Evolutionary conservation across 768 basidiomycete species (phyloP).

Genomic region (Leccinum fibrillosum): DNA sequence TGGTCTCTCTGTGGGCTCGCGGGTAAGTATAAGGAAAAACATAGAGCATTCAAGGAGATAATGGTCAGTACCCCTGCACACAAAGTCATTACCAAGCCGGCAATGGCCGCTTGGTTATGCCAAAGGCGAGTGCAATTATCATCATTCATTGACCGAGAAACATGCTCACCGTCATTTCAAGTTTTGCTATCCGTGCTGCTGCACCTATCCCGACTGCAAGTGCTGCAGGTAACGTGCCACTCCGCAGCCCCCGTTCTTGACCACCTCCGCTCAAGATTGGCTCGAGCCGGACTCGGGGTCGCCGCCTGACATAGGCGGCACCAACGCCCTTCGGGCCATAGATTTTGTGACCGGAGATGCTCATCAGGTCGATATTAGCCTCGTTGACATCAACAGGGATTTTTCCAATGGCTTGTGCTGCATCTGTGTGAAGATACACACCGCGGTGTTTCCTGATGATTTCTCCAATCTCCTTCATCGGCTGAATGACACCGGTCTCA

Average conservation of each 20-base stretch:
- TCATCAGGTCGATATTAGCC: constrained; percentile 93
- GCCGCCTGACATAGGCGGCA: constrained; percentile 87
- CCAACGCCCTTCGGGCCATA: constrained; percentile 98
- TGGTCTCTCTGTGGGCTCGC: constrained; percentile 65
- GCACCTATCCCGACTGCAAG: constrained; percentile 92
- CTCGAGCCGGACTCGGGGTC: constrained; percentile 91
- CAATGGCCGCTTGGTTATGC: constrained; percentile 44
- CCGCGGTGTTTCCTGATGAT: constrained; percentile 84
- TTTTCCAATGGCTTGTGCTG: constrained; percentile 93
- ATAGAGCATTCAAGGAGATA: neutral
- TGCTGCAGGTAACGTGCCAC: constrained; percentile 89
- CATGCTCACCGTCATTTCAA: constrained; percentile 86
- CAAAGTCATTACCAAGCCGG: constrained; percentile 63
- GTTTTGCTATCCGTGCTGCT: constrained; percentile 86
- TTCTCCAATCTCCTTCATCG: constrained; percentile 90
- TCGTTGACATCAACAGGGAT: constrained; percentile 91
- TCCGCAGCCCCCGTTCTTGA: constrained; percentile 92
- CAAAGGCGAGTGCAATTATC: constrained; percentile 40
- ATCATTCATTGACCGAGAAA: constrained; percentile 35
- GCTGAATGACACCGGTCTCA: constrained; percentile 98
- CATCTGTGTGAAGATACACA: constrained; percentile 95
- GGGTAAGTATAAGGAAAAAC: constrained; percentile 1
- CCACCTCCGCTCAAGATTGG: constrained; percentile 95
- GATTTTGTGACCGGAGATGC: constrained; percentile 95
- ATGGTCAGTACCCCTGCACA: constrained; percentile 94